Evolutionary conservation across 495 filamentous ascomycete genomes (phyloP).

Genomic region (Margaritispora aquatica): DNA sequence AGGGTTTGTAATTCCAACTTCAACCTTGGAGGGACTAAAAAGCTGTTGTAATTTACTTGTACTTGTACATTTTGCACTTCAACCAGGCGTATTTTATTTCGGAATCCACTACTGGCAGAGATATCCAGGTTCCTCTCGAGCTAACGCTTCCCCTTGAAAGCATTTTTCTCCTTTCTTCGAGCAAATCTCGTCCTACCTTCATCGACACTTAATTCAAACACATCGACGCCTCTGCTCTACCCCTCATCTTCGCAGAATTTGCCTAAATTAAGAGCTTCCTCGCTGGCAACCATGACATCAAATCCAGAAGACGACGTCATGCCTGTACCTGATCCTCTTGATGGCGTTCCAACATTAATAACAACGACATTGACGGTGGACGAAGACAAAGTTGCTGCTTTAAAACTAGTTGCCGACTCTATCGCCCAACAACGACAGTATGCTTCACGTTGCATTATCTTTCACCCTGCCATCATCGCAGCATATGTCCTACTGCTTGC

Average conservation of each 20-base stretch:
- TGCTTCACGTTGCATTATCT: constrained; percentile 45
- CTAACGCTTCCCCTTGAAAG: constrained; percentile 21
- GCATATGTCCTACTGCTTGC: constrained; percentile 32
- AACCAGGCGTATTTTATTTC: background rate
- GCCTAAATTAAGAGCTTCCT: constrained; percentile 33
- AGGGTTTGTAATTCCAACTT: background rate
- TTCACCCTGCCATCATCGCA: constrained; percentile 40
- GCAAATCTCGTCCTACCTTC: constrained; percentile 48
- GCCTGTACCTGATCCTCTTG: constrained; percentile 34
- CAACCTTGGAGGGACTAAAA: too few species aligned
- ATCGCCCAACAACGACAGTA: constrained; percentile 58
- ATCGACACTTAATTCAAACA: constrained; percentile 19
- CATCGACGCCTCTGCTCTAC: constrained; percentile 24
- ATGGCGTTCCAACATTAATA: constrained; percentile 31
- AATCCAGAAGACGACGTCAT: constrained; percentile 16
- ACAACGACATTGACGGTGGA: constrained; percentile 21
- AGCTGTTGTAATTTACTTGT: background rate
- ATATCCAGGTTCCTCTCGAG: background rate
- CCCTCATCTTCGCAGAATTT: constrained; percentile 21
- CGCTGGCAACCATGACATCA: constrained; percentile 31
- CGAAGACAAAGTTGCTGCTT: constrained; percentile 35
- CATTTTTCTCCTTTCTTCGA: constrained; percentile 50
- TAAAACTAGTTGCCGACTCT: constrained; percentile 49
- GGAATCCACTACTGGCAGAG: background rate
- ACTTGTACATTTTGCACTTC: background rate